These are phyloP conservation scores for Micromonas commoda DNA, from an alignment of 139 green algal species.

Conservation along the genomic window DNA sequence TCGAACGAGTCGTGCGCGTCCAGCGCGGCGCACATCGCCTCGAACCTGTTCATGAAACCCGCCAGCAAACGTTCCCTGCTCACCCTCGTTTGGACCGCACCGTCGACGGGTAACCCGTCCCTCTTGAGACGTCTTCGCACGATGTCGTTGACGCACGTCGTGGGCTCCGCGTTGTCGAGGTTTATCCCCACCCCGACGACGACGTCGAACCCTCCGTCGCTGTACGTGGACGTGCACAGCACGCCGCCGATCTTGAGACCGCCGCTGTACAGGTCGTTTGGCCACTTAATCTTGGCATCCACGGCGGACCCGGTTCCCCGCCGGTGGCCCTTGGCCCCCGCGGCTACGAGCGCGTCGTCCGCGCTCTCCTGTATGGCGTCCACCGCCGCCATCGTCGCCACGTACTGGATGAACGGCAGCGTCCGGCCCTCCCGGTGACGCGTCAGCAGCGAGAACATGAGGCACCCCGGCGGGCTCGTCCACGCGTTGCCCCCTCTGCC, in stretches of 20 bases:
- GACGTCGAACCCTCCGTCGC: constrained; percentile 55
- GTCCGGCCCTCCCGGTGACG: constrained; percentile 48
- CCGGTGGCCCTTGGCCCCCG: constrained; percentile 1
- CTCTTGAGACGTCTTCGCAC: constrained; percentile 28
- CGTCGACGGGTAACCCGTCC: background rate
- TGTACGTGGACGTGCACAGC: constrained; percentile 79
- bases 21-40: constrained; percentile 57
- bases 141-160: constrained; percentile 76
- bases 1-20: constrained; percentile 50
- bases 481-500: constrained; percentile 80
- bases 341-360: background rate
- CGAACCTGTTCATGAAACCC: constrained; percentile 49
- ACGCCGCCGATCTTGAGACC: constrained; percentile 81
- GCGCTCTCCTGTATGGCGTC: background rate
- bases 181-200: constrained; percentile 79
- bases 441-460: constrained; percentile 79
- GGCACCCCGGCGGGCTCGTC: constrained; percentile 76
- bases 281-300: constrained; percentile 89
- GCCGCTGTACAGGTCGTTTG: constrained; percentile 85
- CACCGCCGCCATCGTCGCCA: background rate
- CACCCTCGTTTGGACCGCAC: constrained; percentile 1
- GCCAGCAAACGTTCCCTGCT: constrained; percentile 30
- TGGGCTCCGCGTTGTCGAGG: constrained; percentile 77
- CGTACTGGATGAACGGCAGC: constrained; percentile 67
- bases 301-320: constrained; percentile 8